phyloP scores from a whole-genome alignment of 2,329 filamentous ascomycete species.

The Aspergillus candidus region DNA sequence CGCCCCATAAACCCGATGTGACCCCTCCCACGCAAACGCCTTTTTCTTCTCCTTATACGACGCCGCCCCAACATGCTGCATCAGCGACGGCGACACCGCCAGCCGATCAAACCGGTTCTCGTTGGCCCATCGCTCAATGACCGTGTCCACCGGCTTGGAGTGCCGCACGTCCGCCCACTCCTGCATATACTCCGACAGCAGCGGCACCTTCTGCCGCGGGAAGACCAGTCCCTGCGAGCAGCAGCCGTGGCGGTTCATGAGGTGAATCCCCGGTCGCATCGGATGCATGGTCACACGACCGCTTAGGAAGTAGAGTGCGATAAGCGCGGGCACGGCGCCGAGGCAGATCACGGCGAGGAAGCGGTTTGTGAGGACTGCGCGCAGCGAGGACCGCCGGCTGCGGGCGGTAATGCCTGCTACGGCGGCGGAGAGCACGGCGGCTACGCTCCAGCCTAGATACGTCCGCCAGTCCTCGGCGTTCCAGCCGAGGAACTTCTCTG shows the following conservation, averaged over 20 bases:
- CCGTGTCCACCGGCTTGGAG: constrained; percentile 16
- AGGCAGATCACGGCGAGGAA: constrained; percentile 24
- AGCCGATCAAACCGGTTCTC: constrained; percentile 13
- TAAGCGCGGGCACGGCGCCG: constrained; percentile 24
- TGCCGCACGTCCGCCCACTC: constrained; percentile 7
- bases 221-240: constrained; percentile 43
- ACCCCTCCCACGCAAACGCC: constrained; percentile 12
- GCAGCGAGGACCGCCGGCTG: constrained; percentile 10
- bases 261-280: constrained; percentile 31
- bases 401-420: constrained; percentile 13
- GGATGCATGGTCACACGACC: constrained; percentile 38
- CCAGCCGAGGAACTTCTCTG: constrained; percentile 43
- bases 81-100: constrained; percentile 18
- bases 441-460: constrained; percentile 32
- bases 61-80: constrained; percentile 20
- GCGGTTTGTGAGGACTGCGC: constrained; percentile 14
- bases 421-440: constrained; percentile 14
- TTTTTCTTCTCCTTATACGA: constrained; percentile 20
- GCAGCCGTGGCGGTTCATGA: constrained; percentile 41
- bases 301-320: constrained; percentile 38
- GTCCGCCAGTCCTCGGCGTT: constrained; percentile 37
- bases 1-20: constrained; percentile 15
- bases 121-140: constrained; percentile 16
- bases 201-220: constrained; percentile 25
- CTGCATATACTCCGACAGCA: constrained; percentile 12